Base-by-base conservation (phyloP, 805 yeast species). In the Scheffersomyces lignosus region DNA sequence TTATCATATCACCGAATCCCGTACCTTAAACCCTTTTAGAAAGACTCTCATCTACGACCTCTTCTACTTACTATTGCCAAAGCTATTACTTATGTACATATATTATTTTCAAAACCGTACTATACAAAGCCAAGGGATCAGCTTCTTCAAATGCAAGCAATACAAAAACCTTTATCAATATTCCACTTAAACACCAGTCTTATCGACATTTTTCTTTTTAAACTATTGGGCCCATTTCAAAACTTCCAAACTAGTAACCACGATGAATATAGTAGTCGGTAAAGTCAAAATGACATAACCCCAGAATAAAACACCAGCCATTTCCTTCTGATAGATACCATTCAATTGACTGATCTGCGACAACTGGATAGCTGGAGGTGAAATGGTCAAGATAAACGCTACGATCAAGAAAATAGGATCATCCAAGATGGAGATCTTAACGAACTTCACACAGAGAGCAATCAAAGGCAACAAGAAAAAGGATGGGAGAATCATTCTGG, bases 351-450 rank as follows among this genome's bases (percentile, higher is more conserved):
- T 83, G 43, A 85, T 85, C 55, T 85, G 95, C 16, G 89, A 81
- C 38, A 85, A 66, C 60, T 85, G 95, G 47, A 85, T 84, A 4
- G 91, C 93, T 2, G 95, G 93, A 3, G 95, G 93, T 1, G 89
- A 77, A 3, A 83, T 77, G 1, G 90, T 84, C 44, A 85, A 71
- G 20, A 85, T 71, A 52, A 85, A 85, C 8, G 87, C 80, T 29
- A 86, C 90, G 42, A 85, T 78, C 50, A 85, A 65, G 51, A 85
- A 85, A 28, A 85, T 85, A 25, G 95, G 95, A 57, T 85, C 95
- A 55, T 82, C 88, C 57, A 85, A 65, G 24, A 85, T 83, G 35
- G 88, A 80, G 14, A 80, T 71, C 22, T 75, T 75, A 44, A 84
- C 63, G 51, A 73, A 78, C 58, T 80, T 83, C 31, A 82, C 90